Conservation (phyloP, 2,329 filamentous ascomycete species). For the Pseudodiploospora longispora region DNA sequence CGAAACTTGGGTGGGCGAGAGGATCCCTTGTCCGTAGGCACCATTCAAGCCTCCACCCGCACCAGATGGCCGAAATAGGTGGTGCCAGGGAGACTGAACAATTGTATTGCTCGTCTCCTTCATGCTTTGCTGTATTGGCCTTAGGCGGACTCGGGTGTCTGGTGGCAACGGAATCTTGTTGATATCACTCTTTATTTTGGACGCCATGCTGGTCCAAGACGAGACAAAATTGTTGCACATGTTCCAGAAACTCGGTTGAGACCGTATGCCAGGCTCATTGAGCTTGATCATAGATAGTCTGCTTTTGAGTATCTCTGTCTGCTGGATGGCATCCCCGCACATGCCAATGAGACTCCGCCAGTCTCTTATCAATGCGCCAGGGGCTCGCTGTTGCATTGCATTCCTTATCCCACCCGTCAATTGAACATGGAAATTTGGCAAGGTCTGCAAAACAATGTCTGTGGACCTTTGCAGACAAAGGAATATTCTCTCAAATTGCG, state of each 20-base stretch:
- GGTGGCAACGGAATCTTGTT: conserved; percentile 46
- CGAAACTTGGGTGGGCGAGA: conserved; percentile 37
- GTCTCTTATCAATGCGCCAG: conserved; percentile 52
- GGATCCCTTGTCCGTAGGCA: conserved; percentile 2
- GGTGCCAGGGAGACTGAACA: conserved; percentile 49
- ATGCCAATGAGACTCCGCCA: conserved; percentile 67
- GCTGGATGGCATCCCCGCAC: conserved; percentile 61
- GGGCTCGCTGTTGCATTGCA: conserved; percentile 51
- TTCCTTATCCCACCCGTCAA: conserved; percentile 56
- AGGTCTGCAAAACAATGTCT: conserved; percentile 61
- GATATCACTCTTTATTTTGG: conserved; percentile 48
- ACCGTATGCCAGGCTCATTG: conserved; percentile 71
- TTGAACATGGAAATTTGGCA: conserved; percentile 63
- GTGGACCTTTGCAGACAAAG: conserved; percentile 65
- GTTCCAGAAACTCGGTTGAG: conserved; percentile 53
- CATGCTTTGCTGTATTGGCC: conserved; percentile 73
- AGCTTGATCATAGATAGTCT: conserved; percentile 74
- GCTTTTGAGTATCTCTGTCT: conserved; percentile 63
- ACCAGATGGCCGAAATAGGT: conserved; percentile 26
- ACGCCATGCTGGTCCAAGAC: conserved; percentile 60
- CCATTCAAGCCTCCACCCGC: background rate
- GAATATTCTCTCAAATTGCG: conserved; percentile 75
- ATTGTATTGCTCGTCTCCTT: conserved; percentile 74
- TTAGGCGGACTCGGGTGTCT: conserved; percentile 66
- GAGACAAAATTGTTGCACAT: conserved; percentile 68